phyloP scores from a whole-genome alignment of 73 alveolate genomes.

The Paramecium primaurelia region DNA sequence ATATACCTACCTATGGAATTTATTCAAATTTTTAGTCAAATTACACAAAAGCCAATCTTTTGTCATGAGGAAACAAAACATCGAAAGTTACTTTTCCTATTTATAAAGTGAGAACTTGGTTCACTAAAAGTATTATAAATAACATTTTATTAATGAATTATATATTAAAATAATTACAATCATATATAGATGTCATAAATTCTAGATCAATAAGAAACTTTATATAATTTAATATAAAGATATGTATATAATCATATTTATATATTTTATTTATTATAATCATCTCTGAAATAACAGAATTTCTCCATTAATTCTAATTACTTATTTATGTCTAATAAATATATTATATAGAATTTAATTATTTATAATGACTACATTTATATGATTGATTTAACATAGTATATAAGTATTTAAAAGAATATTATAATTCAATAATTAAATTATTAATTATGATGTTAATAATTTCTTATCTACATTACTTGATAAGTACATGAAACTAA shows the following conservation, averaged over 20 bases:
- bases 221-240: too few species aligned
- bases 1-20: not conserved
- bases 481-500: not conserved
- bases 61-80: not conserved
- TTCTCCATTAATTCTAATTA: not conserved
- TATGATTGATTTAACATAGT: not conserved
- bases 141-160: not conserved
- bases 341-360: not conserved
- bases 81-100: constrained; percentile 12
- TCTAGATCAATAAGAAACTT: not conserved
- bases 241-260: not conserved
- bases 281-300: not conserved
- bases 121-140: not conserved
- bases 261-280: too few species aligned
- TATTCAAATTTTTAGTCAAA: not conserved
- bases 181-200: not conserved
- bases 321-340: not conserved
- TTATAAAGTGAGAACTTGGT: not conserved
- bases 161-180: not conserved
- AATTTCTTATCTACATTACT: not conserved
- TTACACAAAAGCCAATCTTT: not conserved
- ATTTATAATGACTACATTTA: not conserved
- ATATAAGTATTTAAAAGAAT: not conserved
- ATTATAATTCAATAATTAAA: not conserved
- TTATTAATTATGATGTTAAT: not conserved